Evolutionary conservation across 768 basidiomycete genomes (phyloP).

Genomic region (Trametes punicea): DNA sequence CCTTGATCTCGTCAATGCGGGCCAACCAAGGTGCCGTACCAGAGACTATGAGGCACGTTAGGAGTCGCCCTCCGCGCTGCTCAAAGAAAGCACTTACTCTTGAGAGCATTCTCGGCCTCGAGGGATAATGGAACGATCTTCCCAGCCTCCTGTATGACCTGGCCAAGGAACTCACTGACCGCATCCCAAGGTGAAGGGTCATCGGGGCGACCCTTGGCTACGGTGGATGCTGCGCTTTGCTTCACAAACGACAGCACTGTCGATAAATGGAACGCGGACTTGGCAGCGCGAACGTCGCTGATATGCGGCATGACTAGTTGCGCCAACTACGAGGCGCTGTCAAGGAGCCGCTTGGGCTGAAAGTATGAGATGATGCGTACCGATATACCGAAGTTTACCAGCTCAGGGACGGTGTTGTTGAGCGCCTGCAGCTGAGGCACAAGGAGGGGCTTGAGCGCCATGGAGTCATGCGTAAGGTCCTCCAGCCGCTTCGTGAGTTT

Average conservation of each 20-base stretch:
- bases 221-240: conserved; percentile 69
- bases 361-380: conserved; percentile 38
- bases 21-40: conserved; percentile 83
- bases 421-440: conserved; percentile 70
- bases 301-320: conserved; percentile 86
- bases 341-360: neutral
- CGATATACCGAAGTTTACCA: conserved; percentile 89
- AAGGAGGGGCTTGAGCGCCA: conserved; percentile 69
- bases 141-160: conserved; percentile 68
- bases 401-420: conserved; percentile 70
- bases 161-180: conserved; percentile 63
- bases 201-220: conserved; percentile 62
- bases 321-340: conserved; percentile 56
- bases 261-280: conserved; percentile 72
- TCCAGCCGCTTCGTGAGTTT: conserved; percentile 87
- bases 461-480: conserved; percentile 67
- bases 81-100: conserved; percentile 50
- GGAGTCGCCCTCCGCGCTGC: neutral
- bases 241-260: conserved; percentile 69
- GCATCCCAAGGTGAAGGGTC: conserved; percentile 75
- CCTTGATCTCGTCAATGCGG: conserved; percentile 79
- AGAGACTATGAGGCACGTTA: conserved; percentile 44
- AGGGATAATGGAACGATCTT: conserved; percentile 67
- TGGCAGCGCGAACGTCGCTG: conserved; percentile 74
- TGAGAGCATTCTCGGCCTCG: conserved; percentile 75